These are phyloP conservation scores for Lodderomyces margitis DNA, from an alignment of 1,139 yeast genomes.

Conservation along the genomic window DNA sequence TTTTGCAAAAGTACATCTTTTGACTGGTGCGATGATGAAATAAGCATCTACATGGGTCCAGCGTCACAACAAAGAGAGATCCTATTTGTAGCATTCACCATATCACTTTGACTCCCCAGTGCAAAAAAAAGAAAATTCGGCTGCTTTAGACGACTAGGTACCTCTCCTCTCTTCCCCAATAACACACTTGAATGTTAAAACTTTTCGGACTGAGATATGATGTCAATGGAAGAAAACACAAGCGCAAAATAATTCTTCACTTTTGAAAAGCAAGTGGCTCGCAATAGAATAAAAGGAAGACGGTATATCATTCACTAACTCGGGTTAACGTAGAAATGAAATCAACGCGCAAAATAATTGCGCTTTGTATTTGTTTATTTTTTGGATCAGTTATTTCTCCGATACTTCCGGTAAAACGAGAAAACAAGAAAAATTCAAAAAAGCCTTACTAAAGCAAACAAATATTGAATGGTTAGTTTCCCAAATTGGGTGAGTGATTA, in stretches of 20 bases:
- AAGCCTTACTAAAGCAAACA: neutral
- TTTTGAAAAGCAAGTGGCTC: too few relatives aligned
- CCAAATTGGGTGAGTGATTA: neutral
- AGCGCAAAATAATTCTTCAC: neutral
- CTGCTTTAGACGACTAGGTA: too few relatives aligned
- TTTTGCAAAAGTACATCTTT: neutral
- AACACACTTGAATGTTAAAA: neutral
- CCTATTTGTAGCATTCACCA: neutral
- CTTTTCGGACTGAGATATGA: neutral
- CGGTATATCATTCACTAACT: too few relatives aligned
- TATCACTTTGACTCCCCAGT: neutral
- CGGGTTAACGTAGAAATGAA: too few relatives aligned
- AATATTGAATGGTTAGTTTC: neutral
- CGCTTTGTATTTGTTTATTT: neutral
- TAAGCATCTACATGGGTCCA: neutral
- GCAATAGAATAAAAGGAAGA: too few relatives aligned
- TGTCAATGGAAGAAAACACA: neutral
- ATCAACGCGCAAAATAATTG: neutral
- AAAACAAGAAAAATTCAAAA: neutral
- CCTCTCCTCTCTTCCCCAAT: too few relatives aligned
- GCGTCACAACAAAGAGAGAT: neutral
- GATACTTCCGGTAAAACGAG: neutral
- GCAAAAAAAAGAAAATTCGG: too few relatives aligned
- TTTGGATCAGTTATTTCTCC: neutral
- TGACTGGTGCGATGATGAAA: neutral